phyloP scores from a whole-genome alignment of 176 grass and related monocot species.

The Hordeum vulgare region MorexV3_pseudomolecules_assembly NC_058522.1:97705625-97706124 shows the following conservation, averaged over 20 bases:
- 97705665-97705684: constrained; percentile 40
- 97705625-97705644: constrained; percentile 59
- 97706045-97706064: constrained; percentile 79
- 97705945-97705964: constrained; percentile 81
- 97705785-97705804: constrained; percentile 93
- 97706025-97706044: constrained; percentile 75
- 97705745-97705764: constrained; percentile 87
- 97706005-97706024: constrained; percentile 72
- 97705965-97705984: constrained; percentile 72
- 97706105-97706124: constrained; percentile 92
- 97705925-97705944: constrained; percentile 92
- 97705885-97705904: constrained; percentile 66
- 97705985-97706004: constrained; percentile 43
- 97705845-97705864: constrained; percentile 46
- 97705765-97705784: constrained; percentile 70
- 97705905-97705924: constrained; percentile 72
- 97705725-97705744: constrained; percentile 53
- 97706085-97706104: constrained; percentile 84
- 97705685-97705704: constrained; percentile 55
- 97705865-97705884: constrained; percentile 39
- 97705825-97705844: constrained; percentile 61
- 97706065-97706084: constrained; percentile 99
- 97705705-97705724: constrained; percentile 58
- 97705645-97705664: constrained; percentile 35
- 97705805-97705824: constrained; percentile 53